Base-by-base conservation (phyloP, 495 filamentous ascomycete species). In the Daldinia childiae region DNA sequence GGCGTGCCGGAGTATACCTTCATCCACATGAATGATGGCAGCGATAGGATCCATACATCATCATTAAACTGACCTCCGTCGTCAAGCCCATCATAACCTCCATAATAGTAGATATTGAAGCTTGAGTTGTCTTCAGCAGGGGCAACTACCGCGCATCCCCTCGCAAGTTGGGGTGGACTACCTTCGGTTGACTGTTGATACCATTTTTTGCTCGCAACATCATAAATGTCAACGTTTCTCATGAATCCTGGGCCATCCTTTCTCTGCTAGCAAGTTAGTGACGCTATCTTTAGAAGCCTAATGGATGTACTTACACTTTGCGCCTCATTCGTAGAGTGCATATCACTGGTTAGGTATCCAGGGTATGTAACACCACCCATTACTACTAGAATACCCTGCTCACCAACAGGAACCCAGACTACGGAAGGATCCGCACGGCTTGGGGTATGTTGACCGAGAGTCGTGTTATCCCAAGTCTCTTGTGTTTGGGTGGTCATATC, bases 21-120 rank as follows among this genome's bases (percentile, higher is more conserved):
- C 38, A 87, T 87, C 92, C 92, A 95, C n/a, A 80, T 87, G 77
- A 95, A 94, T 0, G 90, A 88, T 0, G 92, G 92, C 15, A 94
- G 75, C 0, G 91, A 92, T 27, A 95, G 75, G 12, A 93, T 85
- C 77, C 90, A 93, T 14, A 94, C 88, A 58, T 92, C 89, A 68
- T 92, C 90, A 11, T 78, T 87, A 41, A 82, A 85, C 11, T 69
- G 65, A 11, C 73, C 32, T 2, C 69, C 58, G 1, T 69, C 32
- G 11, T 82, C 50, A 15, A 87, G 52, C 0, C 88, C 89, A 54
- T 88, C 77, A 64, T 87, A 90, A 3, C 91, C 91, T 19, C 91
- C 91, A 68, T 93, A 93, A 66, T 90, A 90, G 74, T 93, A 93
- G 61, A 93, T 91, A 69, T 91, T 90, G 74, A 87, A 86, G 14